Evolutionary conservation across 2,329 filamentous ascomycete genomes (phyloP).

Genomic region (Colletotrichum spinosum): DNA sequence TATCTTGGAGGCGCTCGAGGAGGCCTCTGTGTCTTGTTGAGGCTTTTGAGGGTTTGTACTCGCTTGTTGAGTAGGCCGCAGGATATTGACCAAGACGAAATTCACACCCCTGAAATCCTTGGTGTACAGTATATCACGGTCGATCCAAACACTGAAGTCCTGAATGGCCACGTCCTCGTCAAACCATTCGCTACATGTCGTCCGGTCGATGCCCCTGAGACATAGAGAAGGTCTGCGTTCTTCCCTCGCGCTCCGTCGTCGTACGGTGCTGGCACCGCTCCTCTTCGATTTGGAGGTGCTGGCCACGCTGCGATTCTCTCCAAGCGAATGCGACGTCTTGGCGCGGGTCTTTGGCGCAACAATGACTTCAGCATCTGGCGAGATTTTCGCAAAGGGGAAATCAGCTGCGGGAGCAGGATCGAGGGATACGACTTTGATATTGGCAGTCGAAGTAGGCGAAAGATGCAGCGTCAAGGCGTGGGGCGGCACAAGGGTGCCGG

Average conservation of each 20-base stretch:
- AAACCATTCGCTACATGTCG: constrained; percentile 80
- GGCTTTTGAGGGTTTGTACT: constrained; percentile 64
- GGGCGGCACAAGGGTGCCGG: constrained; percentile 63
- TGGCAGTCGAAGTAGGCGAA: constrained; percentile 94
- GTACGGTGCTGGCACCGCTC: constrained; percentile 77
- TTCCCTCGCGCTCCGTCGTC: constrained; percentile 68
- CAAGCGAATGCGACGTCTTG: constrained; percentile 72
- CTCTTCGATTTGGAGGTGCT: constrained; percentile 84
- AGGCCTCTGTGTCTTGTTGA: constrained; percentile 74
- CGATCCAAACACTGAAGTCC: constrained; percentile 84
- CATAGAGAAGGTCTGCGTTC: constrained; percentile 78
- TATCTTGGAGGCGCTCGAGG: constrained; percentile 61
- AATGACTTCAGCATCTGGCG: constrained; percentile 94
- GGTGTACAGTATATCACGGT: constrained; percentile 78
- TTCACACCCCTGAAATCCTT: constrained; percentile 80
- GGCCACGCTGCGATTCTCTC: constrained; percentile 82
- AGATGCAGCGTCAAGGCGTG: constrained; percentile 93
- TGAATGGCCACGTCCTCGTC: constrained; percentile 71
- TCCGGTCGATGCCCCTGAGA: constrained; percentile 81
- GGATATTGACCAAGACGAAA: constrained; percentile 73
- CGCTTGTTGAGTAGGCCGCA: constrained; percentile 27
- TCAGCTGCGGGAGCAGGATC: constrained; percentile 76
- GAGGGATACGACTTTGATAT: constrained; percentile 87
- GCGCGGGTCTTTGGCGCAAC: constrained; percentile 92
- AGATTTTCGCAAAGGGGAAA: constrained; percentile 88